Percentiles rank a stretch among this genome's conserved stretches.
Conservation (phyloP, 768 basidiomycete species). For the Melanogaster broomeanus region DNA sequence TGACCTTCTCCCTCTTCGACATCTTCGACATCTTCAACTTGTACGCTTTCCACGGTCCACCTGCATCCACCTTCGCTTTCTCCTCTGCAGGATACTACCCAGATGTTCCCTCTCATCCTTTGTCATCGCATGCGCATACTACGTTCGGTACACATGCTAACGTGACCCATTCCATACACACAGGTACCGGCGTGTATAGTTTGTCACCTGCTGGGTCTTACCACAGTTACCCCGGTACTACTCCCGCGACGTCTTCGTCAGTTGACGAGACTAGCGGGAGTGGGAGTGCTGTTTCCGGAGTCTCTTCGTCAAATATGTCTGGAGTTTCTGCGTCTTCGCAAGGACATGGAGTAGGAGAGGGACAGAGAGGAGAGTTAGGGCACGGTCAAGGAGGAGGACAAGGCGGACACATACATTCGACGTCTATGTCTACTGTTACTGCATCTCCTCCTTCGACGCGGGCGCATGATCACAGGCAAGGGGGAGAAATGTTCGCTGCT, state of each 20-base stretch:
- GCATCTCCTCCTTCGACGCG: slow-evolving; percentile 15
- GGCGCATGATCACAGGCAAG: neutral
- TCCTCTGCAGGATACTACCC: neutral
- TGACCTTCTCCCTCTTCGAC: neutral
- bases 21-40: neutral
- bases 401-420: slow-evolving; percentile 17
- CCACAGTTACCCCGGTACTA: slow-evolving; percentile 21
- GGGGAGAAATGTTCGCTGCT: neutral
- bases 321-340: slow-evolving; percentile 14
- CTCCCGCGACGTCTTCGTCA: slow-evolving; percentile 17
- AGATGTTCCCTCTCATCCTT: neutral
- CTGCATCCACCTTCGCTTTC: no score
- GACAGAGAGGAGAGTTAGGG: neutral
- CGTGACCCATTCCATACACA: neutral
- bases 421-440: slow-evolving; percentile 27
- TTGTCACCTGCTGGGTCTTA: slow-evolving; percentile 26
- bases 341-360: neutral
- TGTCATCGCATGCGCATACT: neutral
- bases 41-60: slow-evolving; percentile 3
- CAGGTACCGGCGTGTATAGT: slow-evolving; percentile 18
- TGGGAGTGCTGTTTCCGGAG: slow-evolving; percentile 8
- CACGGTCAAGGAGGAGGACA: neutral
- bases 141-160: slow-evolving; percentile 7
- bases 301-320: slow-evolving; percentile 6
- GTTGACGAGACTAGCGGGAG: slow-evolving; percentile 14